Conservation (phyloP, 768 basidiomycete genomes). For the Megacollybia marginata region DNA sequence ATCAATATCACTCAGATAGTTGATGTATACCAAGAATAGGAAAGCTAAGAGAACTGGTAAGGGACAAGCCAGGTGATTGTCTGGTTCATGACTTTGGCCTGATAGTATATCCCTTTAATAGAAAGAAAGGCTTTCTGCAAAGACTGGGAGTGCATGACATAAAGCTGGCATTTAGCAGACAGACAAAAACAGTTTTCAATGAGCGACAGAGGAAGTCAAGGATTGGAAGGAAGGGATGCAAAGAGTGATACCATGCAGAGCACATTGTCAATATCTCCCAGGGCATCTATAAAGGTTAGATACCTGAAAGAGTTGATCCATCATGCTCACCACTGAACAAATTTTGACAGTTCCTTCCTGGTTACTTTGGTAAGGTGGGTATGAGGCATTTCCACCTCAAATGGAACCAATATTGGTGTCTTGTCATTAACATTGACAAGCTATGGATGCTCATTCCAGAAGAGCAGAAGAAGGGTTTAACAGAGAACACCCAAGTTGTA, state of each 20-base stretch:
- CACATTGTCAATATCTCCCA: conserved; percentile 96
- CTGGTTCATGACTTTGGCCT: conserved; percentile 91
- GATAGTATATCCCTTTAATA: conserved; percentile 98
- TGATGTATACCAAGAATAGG: conserved; percentile 3
- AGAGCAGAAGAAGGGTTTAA: conserved; percentile 74
- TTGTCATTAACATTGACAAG: conserved; percentile 98
- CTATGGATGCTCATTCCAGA: conserved; percentile 86
- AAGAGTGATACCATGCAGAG: conserved; percentile 94
- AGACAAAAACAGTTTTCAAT: conserved; percentile 88
- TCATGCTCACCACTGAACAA: too few relatives aligned
- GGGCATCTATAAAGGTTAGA: conserved; percentile 91
- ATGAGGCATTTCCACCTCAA: conserved; percentile 98
- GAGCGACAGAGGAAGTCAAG: conserved; percentile 72
- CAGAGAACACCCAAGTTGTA: conserved; percentile 70
- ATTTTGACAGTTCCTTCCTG: conserved; percentile 98
- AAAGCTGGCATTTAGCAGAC: conserved; percentile 94
- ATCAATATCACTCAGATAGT: conserved; percentile 67
- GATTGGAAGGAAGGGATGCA: conserved; percentile 82
- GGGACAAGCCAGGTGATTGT: conserved; percentile 94
- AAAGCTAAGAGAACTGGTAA: conserved; percentile 62
- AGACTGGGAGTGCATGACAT: conserved; percentile 79
- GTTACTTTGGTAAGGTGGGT: conserved; percentile 99
- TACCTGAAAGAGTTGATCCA: conserved; percentile 49
- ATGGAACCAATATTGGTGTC: conserved; percentile 85
- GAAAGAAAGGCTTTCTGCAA: conserved; percentile 90